Evolutionary conservation across 1,284 basidiomycete genomes (phyloP).

Genomic region (Mycosarcoma mackinlayi): DNA sequence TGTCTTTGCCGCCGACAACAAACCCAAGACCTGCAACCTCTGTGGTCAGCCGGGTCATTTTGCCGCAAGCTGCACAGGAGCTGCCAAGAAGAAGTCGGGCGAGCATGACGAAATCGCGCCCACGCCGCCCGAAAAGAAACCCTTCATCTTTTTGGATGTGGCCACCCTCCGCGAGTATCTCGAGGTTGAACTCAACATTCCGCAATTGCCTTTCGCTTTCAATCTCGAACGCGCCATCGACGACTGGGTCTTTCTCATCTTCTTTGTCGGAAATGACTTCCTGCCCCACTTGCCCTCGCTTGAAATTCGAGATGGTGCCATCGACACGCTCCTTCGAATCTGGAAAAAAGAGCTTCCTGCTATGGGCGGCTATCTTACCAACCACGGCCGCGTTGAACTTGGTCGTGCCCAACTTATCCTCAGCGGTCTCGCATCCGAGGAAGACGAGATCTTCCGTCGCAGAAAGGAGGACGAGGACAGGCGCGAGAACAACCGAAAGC

Average conservation of each 20-base stretch:
- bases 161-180: slow-evolving; percentile 95
- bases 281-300: slow-evolving; percentile 95
- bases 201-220: slow-evolving; percentile 84
- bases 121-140: slow-evolving; percentile 80
- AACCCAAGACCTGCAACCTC: slow-evolving; percentile 78
- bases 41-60: slow-evolving; percentile 96
- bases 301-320: slow-evolving; percentile 98
- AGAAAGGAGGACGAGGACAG: slow-evolving; percentile 91
- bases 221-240: slow-evolving; percentile 96
- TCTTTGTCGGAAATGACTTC: slow-evolving; percentile 99
- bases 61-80: slow-evolving; percentile 83
- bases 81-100: slow-evolving; percentile 67
- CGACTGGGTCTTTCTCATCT: slow-evolving; percentile 99
- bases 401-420: slow-evolving; percentile 90
- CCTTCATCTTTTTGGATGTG: slow-evolving; percentile 99
- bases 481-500: slow-evolving; percentile 83
- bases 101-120: slow-evolving; percentile 70
- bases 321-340: slow-evolving; percentile 93
- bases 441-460: slow-evolving; percentile 94
- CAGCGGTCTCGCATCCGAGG: slow-evolving; percentile 88
- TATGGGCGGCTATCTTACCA: slow-evolving; percentile 97
- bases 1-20: slow-evolving; percentile 82
- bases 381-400: slow-evolving; percentile 90
- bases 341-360: slow-evolving; percentile 91
- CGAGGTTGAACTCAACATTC: slow-evolving; percentile 89